phyloP scores from a whole-genome alignment of 345 rosid genomes.

The Triadica sebifera region DNA sequence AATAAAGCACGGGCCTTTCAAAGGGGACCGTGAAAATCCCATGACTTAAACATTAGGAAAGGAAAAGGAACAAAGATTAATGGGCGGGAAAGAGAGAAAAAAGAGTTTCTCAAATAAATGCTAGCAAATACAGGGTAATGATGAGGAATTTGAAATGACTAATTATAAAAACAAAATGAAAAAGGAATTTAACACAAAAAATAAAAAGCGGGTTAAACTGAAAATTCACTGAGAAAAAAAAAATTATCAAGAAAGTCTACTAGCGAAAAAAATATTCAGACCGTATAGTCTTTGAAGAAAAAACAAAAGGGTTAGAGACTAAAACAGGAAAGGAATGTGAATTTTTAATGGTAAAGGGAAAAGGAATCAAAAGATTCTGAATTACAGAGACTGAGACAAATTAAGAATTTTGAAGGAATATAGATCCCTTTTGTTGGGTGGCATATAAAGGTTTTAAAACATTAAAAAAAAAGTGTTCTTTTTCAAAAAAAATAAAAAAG shows the following conservation, averaged over 20 bases:
- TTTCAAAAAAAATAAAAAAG: neutral
- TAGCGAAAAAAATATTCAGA: neutral
- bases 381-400: constrained; percentile 28
- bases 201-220: neutral
- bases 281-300: constrained; percentile 3
- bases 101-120: neutral
- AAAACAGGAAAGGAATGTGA: constrained; percentile 24
- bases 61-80: neutral
- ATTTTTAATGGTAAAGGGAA: constrained; percentile 19
- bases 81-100: constrained; percentile 20
- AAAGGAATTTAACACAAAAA: no score
- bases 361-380: constrained; percentile 15
- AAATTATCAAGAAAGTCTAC: neutral
- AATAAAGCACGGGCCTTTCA: constrained; percentile 3
- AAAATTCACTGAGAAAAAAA: neutral
- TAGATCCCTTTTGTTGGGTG: constrained; percentile 4
- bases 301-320: neutral
- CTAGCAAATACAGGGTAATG: neutral
- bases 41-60: neutral
- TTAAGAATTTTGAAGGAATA: constrained; percentile 28
- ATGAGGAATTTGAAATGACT: constrained; percentile 6
- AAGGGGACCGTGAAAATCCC: constrained; percentile 1
- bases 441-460: neutral
- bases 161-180: no score
- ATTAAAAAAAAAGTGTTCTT: neutral